Conservation (phyloP, 352 stramenopile species). For the Aphanomyces astaci region DNA sequence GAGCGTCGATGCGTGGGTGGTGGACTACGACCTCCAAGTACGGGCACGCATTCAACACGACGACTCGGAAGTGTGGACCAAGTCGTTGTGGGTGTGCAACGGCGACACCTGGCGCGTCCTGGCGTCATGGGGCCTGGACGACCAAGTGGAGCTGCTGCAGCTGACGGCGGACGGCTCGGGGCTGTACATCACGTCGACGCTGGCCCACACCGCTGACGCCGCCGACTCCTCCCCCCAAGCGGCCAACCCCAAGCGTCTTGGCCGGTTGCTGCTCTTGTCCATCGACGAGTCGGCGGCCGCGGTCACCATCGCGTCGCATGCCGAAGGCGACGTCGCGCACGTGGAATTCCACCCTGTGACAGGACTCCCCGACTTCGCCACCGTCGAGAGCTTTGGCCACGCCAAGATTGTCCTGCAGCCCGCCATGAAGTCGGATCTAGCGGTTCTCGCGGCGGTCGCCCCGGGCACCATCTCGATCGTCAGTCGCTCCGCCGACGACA, state of each 20-base stretch:
- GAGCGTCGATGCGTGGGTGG: conserved; percentile 26
- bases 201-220: conserved; percentile 28
- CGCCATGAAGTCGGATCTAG: conserved; percentile 29
- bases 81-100: conserved; percentile 29
- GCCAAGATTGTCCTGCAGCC: conserved; percentile 32
- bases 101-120: conserved; percentile 31
- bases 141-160: conserved; percentile 25
- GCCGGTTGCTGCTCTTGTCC: conserved; percentile 38
- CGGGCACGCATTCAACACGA: conserved; percentile 21
- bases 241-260: conserved; percentile 25
- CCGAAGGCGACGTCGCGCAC: conserved; percentile 27
- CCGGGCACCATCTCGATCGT: conserved; percentile 31
- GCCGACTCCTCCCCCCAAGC: background rate
- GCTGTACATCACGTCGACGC: conserved; percentile 35
- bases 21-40: conserved; percentile 33
- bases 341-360: conserved; percentile 31
- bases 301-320: conserved; percentile 30
- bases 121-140: conserved; percentile 34
- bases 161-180: conserved; percentile 31
- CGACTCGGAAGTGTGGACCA: conserved; percentile 25
- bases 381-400: conserved; percentile 36
- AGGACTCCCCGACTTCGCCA: conserved; percentile 25
- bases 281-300: conserved; percentile 30
- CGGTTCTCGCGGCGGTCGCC: conserved; percentile 22
- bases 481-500: conserved; percentile 37